Conservation (phyloP, 805 yeast genomes). For the Candida sonorensis region DNA sequence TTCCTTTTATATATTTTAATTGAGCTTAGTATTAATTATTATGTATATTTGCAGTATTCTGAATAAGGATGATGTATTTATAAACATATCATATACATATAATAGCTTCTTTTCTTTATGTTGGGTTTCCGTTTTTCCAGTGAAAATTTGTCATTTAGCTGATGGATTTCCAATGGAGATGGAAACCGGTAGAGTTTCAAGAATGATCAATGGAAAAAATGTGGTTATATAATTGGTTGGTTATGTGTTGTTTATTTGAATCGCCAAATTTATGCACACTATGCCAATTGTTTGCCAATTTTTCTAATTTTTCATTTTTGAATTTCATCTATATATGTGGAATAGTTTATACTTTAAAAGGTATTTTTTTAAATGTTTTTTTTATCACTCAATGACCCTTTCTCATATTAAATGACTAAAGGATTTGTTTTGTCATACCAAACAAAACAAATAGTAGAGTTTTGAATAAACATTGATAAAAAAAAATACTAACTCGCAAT, state of each 20-base stretch:
- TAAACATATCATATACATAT: too few relatives aligned
- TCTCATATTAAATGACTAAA: slow-evolving; percentile 1
- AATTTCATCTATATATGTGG: neutral
- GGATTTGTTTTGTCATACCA: too few relatives aligned
- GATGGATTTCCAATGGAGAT: too few relatives aligned
- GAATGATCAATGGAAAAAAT: too few relatives aligned
- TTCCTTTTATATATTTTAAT: slow-evolving; percentile 11
- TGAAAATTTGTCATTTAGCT: too few relatives aligned
- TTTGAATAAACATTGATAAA: too few relatives aligned
- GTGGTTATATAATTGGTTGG: too few relatives aligned
- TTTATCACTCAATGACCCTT: slow-evolving; percentile 23
- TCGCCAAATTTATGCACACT: slow-evolving; percentile 1
- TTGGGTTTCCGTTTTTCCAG: neutral
- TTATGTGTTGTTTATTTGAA: too few relatives aligned
- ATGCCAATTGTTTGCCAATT: neutral
- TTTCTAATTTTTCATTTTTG: neutral
- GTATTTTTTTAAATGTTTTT: neutral
- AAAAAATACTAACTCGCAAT: slow-evolving; percentile 21
- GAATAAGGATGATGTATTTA: slow-evolving; percentile 7
- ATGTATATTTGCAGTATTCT: slow-evolving; percentile 6
- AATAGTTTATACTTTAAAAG: neutral
- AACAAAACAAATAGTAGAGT: too few relatives aligned
- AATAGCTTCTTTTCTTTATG: slow-evolving; percentile 12
- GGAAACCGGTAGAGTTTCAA: too few relatives aligned
- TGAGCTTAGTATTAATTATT: slow-evolving; percentile 7